A percentile compares a stretch with the other conserved stretches of the same genome.
Evolutionary conservation across 1,284 basidiomycete species (phyloP).

Genomic region (Testicularia cyperi): DNA sequence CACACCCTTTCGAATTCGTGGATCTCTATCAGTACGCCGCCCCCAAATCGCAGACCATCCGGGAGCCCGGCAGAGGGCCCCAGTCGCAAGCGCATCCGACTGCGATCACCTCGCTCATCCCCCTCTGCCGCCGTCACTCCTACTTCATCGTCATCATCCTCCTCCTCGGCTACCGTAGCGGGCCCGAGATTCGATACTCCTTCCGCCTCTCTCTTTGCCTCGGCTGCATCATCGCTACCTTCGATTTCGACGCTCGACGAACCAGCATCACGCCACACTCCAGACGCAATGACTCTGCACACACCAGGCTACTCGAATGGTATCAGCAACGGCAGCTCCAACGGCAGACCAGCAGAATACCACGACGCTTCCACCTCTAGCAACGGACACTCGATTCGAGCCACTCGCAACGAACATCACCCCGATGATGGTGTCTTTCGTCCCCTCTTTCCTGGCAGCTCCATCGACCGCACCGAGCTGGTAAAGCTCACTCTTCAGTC

Average conservation of each 20-base stretch:
- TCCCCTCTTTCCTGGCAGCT: constrained; percentile 29
- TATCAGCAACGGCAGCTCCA: background rate
- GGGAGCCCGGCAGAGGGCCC: background rate
- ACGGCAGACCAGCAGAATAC: background rate
- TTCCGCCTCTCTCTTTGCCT: too few species aligned
- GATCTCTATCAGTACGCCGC: background rate
- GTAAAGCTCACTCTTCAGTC: constrained; percentile 87
- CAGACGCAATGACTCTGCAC: background rate
- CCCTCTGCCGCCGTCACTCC: background rate
- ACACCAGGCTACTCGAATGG: background rate
- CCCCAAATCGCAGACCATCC: background rate
- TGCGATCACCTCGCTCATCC: background rate
- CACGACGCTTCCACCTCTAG: constrained; percentile 6
- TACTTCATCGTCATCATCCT: background rate
- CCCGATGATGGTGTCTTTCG: constrained; percentile 7
- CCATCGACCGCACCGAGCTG: constrained; percentile 76
- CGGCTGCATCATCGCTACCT: too few species aligned
- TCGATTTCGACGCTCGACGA: too few species aligned
- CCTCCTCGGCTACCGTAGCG: too few species aligned
- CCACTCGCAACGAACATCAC: constrained; percentile 10
- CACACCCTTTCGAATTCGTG: too few species aligned
- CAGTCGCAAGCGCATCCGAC: background rate
- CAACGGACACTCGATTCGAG: constrained; percentile 20
- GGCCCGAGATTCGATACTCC: too few species aligned
- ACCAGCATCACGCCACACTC: too few species aligned